Evolutionary conservation across 176 grass and related monocot genomes (phyloP), one percentile per base, ranked within the genome.

Genomic region (Carex pumila): DNA sequence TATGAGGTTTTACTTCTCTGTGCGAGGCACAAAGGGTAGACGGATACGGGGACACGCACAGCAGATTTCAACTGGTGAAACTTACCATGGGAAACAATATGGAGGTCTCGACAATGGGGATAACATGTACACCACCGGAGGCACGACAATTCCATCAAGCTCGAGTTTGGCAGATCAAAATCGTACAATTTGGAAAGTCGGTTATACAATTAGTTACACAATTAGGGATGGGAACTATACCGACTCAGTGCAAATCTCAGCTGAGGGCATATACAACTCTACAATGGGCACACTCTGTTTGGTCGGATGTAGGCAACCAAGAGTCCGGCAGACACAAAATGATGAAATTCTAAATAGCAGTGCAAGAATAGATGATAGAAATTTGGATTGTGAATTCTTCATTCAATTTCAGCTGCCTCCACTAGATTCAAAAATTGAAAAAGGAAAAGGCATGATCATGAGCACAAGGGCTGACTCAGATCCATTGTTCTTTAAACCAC

Each of bases 191-290:
- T 61, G 22, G 80, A 86, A 94, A 75, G 84, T 98, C 22, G 92
- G 95, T 29, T 98, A 98, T 45, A 85, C 86, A 52, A 90, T 98
- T 69, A 79, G 45, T 0, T 98, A 91, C 81, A 81, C 71, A n/a
- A 72, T 84, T 80, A 6, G 65, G 30, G 86, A 85, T 49, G 87
- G 79, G 13, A 80, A 80, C 57, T 9, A 18, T 61, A 18, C 6
- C 7, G 7, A 80, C 29, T 18, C 25, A 19, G 69, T 83, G 8
- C 66, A 87, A 9, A 90, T 98, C 62, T 86, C 86, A 0, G 91
- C 92, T 0, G 95, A 98, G 87, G 95, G 92, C 85, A 84, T 91
- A 63, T 98, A 98, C 85, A 87, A 98, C 65, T 65, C 90, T 25
- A 31, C 83, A 76, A 88, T 87, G 1, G 92, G 95, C 5, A 91